A percentile compares a stretch with the other conserved stretches of the same genome.
Conservation (phyloP, 345 rosid species). For the Viola odorata region DNA sequence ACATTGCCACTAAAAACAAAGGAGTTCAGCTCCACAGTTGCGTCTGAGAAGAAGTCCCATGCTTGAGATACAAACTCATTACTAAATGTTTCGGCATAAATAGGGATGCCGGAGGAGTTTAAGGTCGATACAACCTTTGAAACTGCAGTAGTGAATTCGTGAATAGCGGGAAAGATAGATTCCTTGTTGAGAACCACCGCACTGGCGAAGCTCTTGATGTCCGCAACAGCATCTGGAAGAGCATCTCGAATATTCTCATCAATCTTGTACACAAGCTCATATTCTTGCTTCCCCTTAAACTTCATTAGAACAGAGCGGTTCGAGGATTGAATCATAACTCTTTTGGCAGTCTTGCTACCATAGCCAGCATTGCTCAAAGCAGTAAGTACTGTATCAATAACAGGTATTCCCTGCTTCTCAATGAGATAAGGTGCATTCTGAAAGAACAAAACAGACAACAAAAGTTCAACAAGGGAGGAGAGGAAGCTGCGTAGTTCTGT, state of each 20-base stretch:
- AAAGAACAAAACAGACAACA: conserved; percentile 18
- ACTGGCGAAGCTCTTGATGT: conserved; percentile 61
- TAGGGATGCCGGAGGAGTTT: conserved; percentile 42
- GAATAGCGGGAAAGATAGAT: conserved; percentile 39
- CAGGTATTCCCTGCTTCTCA: conserved; percentile 41
- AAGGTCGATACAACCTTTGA: conserved; percentile 51
- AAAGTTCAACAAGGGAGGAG: background rate
- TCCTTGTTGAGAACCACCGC: conserved; percentile 52
- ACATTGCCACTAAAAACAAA: conserved; percentile 21
- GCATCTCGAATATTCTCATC: conserved; percentile 62
- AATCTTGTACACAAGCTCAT: conserved; percentile 58
- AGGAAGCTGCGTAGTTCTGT: background rate
- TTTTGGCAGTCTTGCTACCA: conserved; percentile 33
- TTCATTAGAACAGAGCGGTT: conserved; percentile 63
- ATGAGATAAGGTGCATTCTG: conserved; percentile 79
- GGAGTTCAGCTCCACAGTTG: conserved; percentile 71
- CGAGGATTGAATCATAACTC: conserved; percentile 79
- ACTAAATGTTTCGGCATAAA: conserved; percentile 59
- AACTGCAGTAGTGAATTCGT: conserved; percentile 20
- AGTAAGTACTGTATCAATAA: conserved; percentile 49
- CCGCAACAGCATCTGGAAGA: conserved; percentile 35
- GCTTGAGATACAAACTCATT: conserved; percentile 88
- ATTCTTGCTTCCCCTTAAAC: conserved; percentile 42
- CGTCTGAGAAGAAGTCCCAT: conserved; percentile 80
- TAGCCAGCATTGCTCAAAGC: conserved; percentile 62